Evolutionary conservation across 306 rosid species (phyloP).

Genomic region (Ormosia semicastrata): DNA sequence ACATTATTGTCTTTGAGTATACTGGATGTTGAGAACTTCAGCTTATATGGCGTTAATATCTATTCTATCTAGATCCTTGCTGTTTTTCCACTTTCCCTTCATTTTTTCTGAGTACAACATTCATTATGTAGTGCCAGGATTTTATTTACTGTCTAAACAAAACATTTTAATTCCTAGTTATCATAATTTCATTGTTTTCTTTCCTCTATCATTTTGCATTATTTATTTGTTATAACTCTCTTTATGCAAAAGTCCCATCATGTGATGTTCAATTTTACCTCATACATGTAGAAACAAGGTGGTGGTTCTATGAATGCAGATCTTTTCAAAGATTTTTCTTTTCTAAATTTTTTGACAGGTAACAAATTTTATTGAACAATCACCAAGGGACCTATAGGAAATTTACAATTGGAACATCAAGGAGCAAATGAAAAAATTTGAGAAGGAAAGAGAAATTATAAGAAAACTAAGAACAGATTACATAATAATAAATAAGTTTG

Average conservation of each 20-base stretch:
- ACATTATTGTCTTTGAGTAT: constrained; percentile 1
- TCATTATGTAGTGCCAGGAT: neutral
- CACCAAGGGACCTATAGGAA: too few species aligned
- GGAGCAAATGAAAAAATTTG: too few species aligned
- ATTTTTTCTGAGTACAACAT: neutral
- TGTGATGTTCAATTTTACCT: neutral
- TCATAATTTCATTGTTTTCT: neutral
- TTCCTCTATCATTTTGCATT: neutral
- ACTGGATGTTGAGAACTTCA: neutral
- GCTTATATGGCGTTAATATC: neutral
- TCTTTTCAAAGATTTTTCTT: neutral
- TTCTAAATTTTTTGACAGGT: too few species aligned
- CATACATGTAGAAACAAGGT: neutral
- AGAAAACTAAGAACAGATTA: too few species aligned
- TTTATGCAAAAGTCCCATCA: neutral
- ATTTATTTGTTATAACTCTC: neutral
- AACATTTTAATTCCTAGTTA: neutral
- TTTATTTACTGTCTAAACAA: neutral
- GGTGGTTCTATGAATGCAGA: neutral
- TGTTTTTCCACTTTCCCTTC: neutral
- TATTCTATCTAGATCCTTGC: neutral
- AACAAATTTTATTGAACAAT: too few species aligned
- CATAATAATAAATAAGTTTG: too few species aligned
- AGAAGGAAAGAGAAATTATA: too few species aligned
- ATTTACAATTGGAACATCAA: too few species aligned